These are phyloP conservation scores for Malus hybrid DNA, from an alignment of 331 rosid species.

Conservation along the genomic window DNA sequence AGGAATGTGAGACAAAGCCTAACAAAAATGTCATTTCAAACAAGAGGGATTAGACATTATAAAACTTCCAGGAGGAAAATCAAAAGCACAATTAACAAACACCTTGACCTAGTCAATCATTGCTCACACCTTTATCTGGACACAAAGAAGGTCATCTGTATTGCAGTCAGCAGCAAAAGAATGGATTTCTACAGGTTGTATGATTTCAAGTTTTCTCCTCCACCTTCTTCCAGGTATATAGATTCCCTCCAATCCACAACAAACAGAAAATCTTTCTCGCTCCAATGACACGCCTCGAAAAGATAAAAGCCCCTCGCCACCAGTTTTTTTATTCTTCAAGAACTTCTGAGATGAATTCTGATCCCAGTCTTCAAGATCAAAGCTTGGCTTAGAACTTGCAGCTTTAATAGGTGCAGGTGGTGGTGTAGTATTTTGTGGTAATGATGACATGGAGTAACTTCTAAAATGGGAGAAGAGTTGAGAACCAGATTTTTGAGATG, in stretches of 20 bases:
- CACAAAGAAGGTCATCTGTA: slow-evolving; percentile 81
- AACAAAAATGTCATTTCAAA: not conserved
- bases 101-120: slow-evolving; percentile 17
- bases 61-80: not conserved
- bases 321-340: slow-evolving; percentile 33
- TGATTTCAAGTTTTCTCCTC: slow-evolving; percentile 87
- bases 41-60: not conserved
- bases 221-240: slow-evolving; percentile 91
- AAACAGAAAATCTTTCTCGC: slow-evolving; percentile 80
- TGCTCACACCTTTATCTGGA: slow-evolving; percentile 80
- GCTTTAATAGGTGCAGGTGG: slow-evolving; percentile 56
- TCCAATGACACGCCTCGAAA: slow-evolving; percentile 87
- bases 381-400: slow-evolving; percentile 69
- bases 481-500: slow-evolving; percentile 61
- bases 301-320: slow-evolving; percentile 65
- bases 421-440: slow-evolving; percentile 55
- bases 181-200: slow-evolving; percentile 76
- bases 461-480: slow-evolving; percentile 70
- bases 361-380: slow-evolving; percentile 75
- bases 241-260: slow-evolving; percentile 90
- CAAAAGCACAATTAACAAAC: slow-evolving; percentile 4
- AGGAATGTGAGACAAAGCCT: not conserved
- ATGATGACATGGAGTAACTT: slow-evolving; percentile 96
- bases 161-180: slow-evolving; percentile 83
- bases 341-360: slow-evolving; percentile 51